A percentile compares a stretch with the other conserved stretches of the same genome.
Conservation (phyloP, 2,329 filamentous ascomycete species). For the Daldinia sp. region DNA sequence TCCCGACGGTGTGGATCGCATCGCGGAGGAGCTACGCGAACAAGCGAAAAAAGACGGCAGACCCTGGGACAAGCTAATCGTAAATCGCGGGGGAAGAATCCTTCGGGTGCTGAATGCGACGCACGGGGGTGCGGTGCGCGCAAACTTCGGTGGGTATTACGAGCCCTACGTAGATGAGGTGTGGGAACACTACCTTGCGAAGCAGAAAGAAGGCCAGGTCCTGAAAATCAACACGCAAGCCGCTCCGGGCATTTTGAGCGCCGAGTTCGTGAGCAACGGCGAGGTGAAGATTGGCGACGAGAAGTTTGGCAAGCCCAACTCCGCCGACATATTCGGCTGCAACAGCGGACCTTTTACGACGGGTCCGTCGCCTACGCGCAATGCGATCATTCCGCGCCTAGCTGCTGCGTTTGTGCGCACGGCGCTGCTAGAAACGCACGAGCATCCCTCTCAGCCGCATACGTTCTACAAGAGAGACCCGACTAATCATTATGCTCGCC, state of each 20-base stretch:
- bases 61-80: constrained; percentile 68
- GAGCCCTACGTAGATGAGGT: constrained; percentile 54
- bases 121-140: constrained; percentile 53
- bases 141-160: constrained; percentile 55
- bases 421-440: constrained; percentile 58
- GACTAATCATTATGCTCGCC: constrained; percentile 66
- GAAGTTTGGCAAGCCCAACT: constrained; percentile 63
- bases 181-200: constrained; percentile 50
- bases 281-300: constrained; percentile 51
- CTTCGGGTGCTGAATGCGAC: constrained; percentile 57
- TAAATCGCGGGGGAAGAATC: constrained; percentile 44
- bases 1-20: constrained; percentile 61
- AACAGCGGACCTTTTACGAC: constrained; percentile 68
- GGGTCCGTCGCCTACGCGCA: constrained; percentile 50
- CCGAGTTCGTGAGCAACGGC: constrained; percentile 55
- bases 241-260: constrained; percentile 60
- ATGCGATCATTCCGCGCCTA: constrained; percentile 57
- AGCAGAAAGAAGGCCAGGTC: constrained; percentile 42
- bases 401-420: constrained; percentile 63
- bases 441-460: constrained; percentile 47
- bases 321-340: constrained; percentile 72
- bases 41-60: constrained; percentile 65
- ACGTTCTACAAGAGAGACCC: constrained; percentile 52
- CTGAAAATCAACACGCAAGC: constrained; percentile 73
- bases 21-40: constrained; percentile 61